These are phyloP conservation scores for Globisporangium middletonii DNA, from an alignment of 352 stramenopile species.

Conservation along the genomic window DNA sequence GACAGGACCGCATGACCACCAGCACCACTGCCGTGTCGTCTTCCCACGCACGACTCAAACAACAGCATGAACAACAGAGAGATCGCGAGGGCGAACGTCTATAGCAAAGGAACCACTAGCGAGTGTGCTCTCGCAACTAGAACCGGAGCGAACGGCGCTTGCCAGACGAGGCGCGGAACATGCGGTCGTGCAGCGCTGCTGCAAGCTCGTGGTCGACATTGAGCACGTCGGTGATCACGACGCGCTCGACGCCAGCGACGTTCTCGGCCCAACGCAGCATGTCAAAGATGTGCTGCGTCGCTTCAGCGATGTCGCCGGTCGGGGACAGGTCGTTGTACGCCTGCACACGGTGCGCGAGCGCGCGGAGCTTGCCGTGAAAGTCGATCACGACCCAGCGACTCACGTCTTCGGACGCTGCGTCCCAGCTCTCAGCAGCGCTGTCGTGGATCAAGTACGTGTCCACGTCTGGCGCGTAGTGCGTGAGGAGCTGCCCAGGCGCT, in stretches of 20 bases:
- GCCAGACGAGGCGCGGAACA: constrained; percentile 77
- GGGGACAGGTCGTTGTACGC: constrained; percentile 81
- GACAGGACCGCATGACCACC: too few relatives aligned
- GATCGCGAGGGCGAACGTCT: too few relatives aligned
- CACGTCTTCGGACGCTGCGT: constrained; percentile 27
- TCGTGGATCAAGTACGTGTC: constrained; percentile 80
- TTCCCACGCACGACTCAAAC: too few relatives aligned
- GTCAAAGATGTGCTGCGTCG: constrained; percentile 79
- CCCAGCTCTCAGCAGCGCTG: constrained; percentile 28
- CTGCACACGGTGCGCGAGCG: constrained; percentile 39
- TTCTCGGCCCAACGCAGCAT: constrained; percentile 81
- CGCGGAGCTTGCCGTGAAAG: constrained; percentile 51
- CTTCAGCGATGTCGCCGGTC: constrained; percentile 55
- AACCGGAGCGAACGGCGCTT: constrained; percentile 50
- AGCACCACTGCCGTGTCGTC: too few relatives aligned
- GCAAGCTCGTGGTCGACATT: constrained; percentile 56
- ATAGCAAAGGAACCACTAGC: too few relatives aligned
- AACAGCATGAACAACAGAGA: too few relatives aligned
- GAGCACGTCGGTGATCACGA: constrained; percentile 60
- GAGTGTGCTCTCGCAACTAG: constrained; percentile 13
- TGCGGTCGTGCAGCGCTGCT: constrained; percentile 73
- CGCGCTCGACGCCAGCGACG: constrained; percentile 56
- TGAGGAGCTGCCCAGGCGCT: constrained; percentile 94
- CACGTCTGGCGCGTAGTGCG: constrained; percentile 97
- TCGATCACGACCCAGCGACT: constrained; percentile 76